Base-by-base conservation (phyloP, 768 basidiomycete genomes). In the Suillus plorans region DNA sequence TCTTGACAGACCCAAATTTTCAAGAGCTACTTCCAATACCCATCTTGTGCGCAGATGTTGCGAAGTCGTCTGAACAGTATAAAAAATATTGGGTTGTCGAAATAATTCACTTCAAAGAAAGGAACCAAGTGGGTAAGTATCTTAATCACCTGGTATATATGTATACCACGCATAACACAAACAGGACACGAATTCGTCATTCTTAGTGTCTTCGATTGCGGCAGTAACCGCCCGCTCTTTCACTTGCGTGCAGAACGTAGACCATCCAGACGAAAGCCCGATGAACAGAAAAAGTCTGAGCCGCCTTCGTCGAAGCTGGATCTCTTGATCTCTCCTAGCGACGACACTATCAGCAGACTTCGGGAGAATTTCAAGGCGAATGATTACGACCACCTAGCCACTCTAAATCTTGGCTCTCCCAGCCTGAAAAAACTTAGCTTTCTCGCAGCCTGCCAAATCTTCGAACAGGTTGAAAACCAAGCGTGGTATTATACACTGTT, bases 131-230 rank as follows among this genome's bases (percentile, higher is more conserved):
- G n/a, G 53, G 62, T 63, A 63, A 63, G 62, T 25, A n/a, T 57
- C n/a, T 22, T 22, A 5, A 42, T 25, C 12, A 28, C 36, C 52
- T 39, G 41, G 14, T 28, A 39, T 37, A 22, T 39, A 55, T n/a
- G 45, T 31, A 31, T 31, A 31, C 31, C 31, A 47, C 4, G 12
- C 45, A 22, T 9, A 13, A 47, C 44, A 45, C 12, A 22, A 22
- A 63, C 52, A 63, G 62, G 62, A 52, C 62, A 63, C 50, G 62
- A 63, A 63, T 63, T 63, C 62, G 20, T 63, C 39, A 63, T 63
- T 41, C 20, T 63, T 41, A 20, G 39, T 36, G 25, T 63, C 39
- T 63, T 63, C 18, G 52, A 63, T 42, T 49, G 49, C 36, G 50
- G 52, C 20, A 37, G n/a, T 5, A 22, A 22, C 12, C 45, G 45